Percentiles rank a stretch among this genome's conserved stretches.
These are phyloP conservation scores for Salvia sclarea DNA, from an alignment of 305 asterid genomes.

Conservation along the genomic window DNA sequence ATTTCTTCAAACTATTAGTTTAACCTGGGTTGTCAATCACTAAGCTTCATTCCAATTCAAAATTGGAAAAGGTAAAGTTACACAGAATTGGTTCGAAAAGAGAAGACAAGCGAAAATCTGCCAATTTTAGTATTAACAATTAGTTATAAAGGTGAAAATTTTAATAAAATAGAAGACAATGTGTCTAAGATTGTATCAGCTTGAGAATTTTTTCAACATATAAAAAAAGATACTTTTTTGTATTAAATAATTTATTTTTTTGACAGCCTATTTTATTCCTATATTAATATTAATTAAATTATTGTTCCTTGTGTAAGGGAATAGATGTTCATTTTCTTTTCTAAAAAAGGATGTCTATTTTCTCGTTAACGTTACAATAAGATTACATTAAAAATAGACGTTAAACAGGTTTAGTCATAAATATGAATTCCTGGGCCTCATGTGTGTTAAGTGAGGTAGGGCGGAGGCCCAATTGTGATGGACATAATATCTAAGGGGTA, in stretches of 20 bases:
- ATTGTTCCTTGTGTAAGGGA: neutral
- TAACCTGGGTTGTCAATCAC: neutral
- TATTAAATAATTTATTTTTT: neutral
- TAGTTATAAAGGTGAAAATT: neutral
- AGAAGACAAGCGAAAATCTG: slow-evolving; percentile 27
- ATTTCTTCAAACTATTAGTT: slow-evolving; percentile 31
- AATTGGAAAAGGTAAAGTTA: slow-evolving; percentile 16
- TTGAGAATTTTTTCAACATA: neutral
- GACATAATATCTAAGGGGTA: neutral
- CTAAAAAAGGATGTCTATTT: neutral
- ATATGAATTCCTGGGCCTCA: slow-evolving; percentile 16
- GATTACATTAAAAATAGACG: too few relatives aligned
- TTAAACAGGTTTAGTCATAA: neutral
- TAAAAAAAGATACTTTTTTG: neutral
- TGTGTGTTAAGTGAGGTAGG: neutral
- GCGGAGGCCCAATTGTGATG: neutral
- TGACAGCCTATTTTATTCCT: neutral
- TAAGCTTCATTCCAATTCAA: slow-evolving; percentile 21
- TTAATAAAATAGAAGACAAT: neutral
- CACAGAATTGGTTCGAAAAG: slow-evolving; percentile 32
- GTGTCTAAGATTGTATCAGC: neutral
- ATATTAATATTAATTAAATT: too few relatives aligned
- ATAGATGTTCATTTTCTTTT: too few relatives aligned
- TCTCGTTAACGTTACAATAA: neutral
- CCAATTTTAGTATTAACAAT: slow-evolving; percentile 27